Percentiles rank a stretch among this genome's conserved stretches.
Conservation (phyloP, 805 yeast species). For the Isabelozyma rhagii region DNA sequence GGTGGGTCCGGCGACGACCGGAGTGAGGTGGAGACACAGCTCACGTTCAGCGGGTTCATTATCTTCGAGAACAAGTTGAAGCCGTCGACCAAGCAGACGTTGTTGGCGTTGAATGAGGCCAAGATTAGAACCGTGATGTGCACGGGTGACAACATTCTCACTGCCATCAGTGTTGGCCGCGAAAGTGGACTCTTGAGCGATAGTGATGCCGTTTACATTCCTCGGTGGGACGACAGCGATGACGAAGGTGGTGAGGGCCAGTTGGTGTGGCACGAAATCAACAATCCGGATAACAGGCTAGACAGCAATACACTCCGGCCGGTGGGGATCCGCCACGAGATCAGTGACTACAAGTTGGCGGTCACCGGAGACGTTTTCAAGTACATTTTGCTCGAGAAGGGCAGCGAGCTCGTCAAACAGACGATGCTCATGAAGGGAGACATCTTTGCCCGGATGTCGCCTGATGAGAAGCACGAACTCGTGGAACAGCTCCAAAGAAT, state of each 20-base stretch:
- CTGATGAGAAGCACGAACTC: conserved; percentile 96
- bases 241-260: conserved; percentile 35
- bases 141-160: conserved; percentile 93
- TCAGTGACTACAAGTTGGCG: conserved; percentile 61
- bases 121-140: conserved; percentile 87
- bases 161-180: conserved; percentile 89
- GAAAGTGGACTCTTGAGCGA: conserved; percentile 70
- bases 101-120: conserved; percentile 61
- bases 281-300: conserved; percentile 51
- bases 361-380: conserved; percentile 92
- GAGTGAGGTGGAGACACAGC: conserved; percentile 62
- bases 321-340: conserved; percentile 18
- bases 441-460: conserved; percentile 96
- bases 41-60: conserved; percentile 82
- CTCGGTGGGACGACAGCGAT: conserved; percentile 46
- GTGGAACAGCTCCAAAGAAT: conserved; percentile 80
- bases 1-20: conserved; percentile 37
- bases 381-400: conserved; percentile 58
- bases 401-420: conserved; percentile 38
- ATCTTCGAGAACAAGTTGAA: conserved; percentile 91
- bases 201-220: conserved; percentile 44
- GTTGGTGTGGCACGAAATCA: conserved; percentile 67
- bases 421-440: conserved; percentile 67
- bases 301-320: conserved; percentile 66
- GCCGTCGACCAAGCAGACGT: conserved; percentile 57